Base-by-base conservation (phyloP, 2,329 filamentous ascomycete genomes). In the Phialocephala subalpina region DNA sequence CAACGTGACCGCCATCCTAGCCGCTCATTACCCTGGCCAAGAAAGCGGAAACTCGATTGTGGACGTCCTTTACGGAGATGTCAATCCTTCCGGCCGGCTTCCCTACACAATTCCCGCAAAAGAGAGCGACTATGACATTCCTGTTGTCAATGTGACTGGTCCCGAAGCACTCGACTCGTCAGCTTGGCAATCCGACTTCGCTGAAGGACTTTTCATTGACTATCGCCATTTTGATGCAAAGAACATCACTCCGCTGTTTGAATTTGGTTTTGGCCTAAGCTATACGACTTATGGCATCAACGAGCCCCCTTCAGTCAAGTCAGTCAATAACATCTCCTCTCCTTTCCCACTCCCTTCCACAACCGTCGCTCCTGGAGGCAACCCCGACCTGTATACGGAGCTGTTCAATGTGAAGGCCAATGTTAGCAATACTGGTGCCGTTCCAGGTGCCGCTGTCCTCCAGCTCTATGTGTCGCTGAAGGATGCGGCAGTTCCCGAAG, bases 121-220 rank as follows among this genome's bases (percentile, higher is more conserved):
- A 25, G 83, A 80, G 6, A 80, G 77, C 5, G 82, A 87, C 66
- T 89, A 87, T 67, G 82, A 82, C 29, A 81, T 81, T 7, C 80
- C 84, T 38, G 81, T 88, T 67, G 86, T 84, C 27, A 78, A 80
- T 64, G 88, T 86, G 66, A 72, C 64, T 14, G 64, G 49, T 22
- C n/a, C n/a, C n/a, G n/a, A n/a, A n/a, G 8, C 8, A 6, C 8
- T 66, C 12, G 38, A 45, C 14, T 57, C 70, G 5, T 55, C 53
- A 49, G 70, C 61, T 14, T 71, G 69, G 72, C 70, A 93, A 66
- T 87, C 89, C 63, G 84, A 92, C 74, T 96, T 93, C 74, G 81
- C 83, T 11, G 92, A 95, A 77, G 92, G 92, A 11, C 83, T 90
- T 60, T 91, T 93, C 77, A 93, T 96, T 73, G 92, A 95, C 78